Evolutionary conservation across 768 basidiomycete species (phyloP), one percentile per base, ranked within the genome.

Genomic region (Hirschioporus abietinus): DNA sequence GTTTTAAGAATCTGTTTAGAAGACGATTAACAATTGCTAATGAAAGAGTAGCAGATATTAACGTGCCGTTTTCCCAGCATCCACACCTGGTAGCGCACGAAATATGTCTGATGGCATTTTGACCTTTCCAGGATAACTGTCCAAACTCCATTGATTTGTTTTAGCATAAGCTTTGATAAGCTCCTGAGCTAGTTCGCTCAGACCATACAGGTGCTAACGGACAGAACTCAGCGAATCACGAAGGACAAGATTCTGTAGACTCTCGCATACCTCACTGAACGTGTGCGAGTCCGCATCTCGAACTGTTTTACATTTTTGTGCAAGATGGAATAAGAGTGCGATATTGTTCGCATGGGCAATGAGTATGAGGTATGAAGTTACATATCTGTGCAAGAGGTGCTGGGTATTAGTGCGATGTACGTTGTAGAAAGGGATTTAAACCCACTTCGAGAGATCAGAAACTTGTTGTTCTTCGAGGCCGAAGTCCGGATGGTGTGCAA

Each of bases 401-500:
- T 52, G 12, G 20, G 42, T 15, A 52, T 52, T 63, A 58, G 24
- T 10, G 9, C 9, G 8, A 24, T 34, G 27, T 57, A 61, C 25
- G 34, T 52, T 7, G 12, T 52, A 20, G 3, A 58, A 62, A 26
- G 52, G 30, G 6, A 23, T 26, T 12, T 57, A 20, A 8, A 73
- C 89, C 60, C 70, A 97, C 95, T 90, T 93, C 25, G 91, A 88
- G 71, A 95, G 89, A 71, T 92, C 89, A 35, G 86, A 80, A 42
- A 96, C 75, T 58, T 88, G 88, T 35, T 92, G 90, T 42, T 85
- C 83, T 1, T 83, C 81, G 59, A 80, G 82, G 23, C 82, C 83
- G 71, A 95, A 96, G 76, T 99, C 97, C 4, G 96, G 96, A 74
- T 99, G 97, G 73, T 97, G 96, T 0, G 95, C 93, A 5, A 99